Conservation (phyloP, 129 eudicot species). For the Artemisia annua region DNA sequence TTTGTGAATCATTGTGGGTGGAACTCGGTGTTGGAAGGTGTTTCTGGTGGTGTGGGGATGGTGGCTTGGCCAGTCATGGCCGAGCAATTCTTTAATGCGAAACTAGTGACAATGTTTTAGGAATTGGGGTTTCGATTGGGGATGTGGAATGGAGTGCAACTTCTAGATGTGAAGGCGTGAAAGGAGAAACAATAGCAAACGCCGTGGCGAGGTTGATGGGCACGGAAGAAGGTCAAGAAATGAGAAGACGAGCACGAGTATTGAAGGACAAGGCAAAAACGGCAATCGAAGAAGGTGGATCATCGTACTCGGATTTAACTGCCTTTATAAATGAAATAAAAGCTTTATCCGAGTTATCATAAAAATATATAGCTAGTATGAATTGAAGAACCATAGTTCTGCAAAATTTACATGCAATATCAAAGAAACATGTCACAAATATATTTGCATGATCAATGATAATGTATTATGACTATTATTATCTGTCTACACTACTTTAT, state of each 20-base stretch:
- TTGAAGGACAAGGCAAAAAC: constrained; percentile 38
- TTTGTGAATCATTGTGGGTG: constrained; percentile 67
- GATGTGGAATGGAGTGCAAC: constrained; percentile 33
- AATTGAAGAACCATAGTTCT: no score
- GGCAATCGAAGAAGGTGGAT: constrained; percentile 50
- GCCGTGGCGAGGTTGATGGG: constrained; percentile 45
- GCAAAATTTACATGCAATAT: no score
- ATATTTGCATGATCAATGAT: no score
- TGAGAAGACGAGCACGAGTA: constrained; percentile 41
- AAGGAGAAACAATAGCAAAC: constrained; percentile 26
- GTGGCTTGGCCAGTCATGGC: constrained; percentile 60
- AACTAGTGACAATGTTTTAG: constrained; percentile 45
- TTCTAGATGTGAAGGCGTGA: constrained; percentile 29
- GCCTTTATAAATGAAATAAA: constrained; percentile 34
- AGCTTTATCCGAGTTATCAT: background rate
- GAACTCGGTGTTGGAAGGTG: constrained; percentile 60
- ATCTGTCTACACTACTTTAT: no score
- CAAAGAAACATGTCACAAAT: no score
- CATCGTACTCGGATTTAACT: constrained; percentile 40
- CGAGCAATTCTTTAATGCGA: constrained; percentile 61
- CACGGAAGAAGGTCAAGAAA: constrained; percentile 35
- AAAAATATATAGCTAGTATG: no score
- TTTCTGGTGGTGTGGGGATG: constrained; percentile 57
- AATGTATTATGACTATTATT: no score
- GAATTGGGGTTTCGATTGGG: constrained; percentile 51